A percentile compares a stretch with the other conserved stretches of the same genome.
Conservation (phyloP, 495 filamentous ascomycete species). For the Schizothecium vesticola region DNA sequence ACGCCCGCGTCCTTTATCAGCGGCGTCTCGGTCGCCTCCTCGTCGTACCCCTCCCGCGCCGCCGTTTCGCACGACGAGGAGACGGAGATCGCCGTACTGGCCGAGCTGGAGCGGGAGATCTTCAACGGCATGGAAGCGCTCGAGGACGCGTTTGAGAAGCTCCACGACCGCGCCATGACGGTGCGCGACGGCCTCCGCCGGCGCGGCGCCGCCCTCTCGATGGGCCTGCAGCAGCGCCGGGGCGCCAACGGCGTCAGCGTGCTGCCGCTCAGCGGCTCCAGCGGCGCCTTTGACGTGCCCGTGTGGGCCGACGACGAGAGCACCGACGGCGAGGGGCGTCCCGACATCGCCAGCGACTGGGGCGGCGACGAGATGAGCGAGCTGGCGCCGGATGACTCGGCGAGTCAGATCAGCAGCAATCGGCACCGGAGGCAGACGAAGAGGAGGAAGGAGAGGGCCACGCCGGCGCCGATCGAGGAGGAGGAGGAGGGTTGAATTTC, state of each 20-base stretch:
- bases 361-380: constrained; percentile 67
- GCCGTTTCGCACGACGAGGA: constrained; percentile 87
- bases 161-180: constrained; percentile 77
- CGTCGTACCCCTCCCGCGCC: constrained; percentile 32
- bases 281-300: constrained; percentile 37
- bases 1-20: constrained; percentile 47
- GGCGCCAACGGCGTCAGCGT: constrained; percentile 40
- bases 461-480: constrained; percentile 80
- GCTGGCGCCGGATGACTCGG: constrained; percentile 67
- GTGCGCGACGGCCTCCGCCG: constrained; percentile 76
- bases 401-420: constrained; percentile 81
- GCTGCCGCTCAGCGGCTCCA: constrained; percentile 36
- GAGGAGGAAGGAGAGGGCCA: constrained; percentile 66
- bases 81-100: constrained; percentile 81
- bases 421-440: constrained; percentile 60
- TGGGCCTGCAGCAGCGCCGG: constrained; percentile 69
- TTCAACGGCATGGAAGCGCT: constrained; percentile 89
- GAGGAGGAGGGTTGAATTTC: constrained; percentile 40
- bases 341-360: constrained; percentile 46
- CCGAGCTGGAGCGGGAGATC: constrained; percentile 89
- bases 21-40: constrained; percentile 32
- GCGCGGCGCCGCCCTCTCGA: constrained; percentile 69
- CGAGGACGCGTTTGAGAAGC: constrained; percentile 89
- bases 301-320: constrained; percentile 44
- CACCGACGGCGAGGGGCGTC: constrained; percentile 38